A percentile compares a stretch with the other conserved stretches of the same genome.
Evolutionary conservation across 495 filamentous ascomycete genomes (phyloP).

Genomic region (Barbatosphaeria neglecta): DNA sequence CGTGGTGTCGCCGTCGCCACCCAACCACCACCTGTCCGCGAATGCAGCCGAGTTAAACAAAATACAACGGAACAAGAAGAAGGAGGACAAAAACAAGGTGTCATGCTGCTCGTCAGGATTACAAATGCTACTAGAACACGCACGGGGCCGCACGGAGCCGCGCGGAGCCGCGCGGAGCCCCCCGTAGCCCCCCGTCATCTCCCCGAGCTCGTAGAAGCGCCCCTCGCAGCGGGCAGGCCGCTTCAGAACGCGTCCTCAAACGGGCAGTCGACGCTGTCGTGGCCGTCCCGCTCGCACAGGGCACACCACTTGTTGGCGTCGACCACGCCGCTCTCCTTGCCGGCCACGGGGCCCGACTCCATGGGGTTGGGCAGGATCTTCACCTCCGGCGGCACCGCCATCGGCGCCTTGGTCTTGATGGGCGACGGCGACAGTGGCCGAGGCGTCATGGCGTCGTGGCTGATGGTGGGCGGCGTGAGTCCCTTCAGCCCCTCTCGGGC

Average conservation of each 20-base stretch:
- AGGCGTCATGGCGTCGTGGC: slow-evolving; percentile 29
- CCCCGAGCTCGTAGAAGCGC: too few relatives aligned
- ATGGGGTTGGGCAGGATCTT: slow-evolving; percentile 46
- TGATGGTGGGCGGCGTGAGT: slow-evolving; percentile 21
- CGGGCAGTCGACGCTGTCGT: slow-evolving; percentile 91
- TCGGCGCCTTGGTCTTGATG: slow-evolving; percentile 22
- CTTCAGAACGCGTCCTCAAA: slow-evolving; percentile 69
- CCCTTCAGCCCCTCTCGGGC: slow-evolving; percentile 33
- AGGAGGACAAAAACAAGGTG: too few relatives aligned
- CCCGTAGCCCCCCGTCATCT: too few relatives aligned
- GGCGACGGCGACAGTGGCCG: slow-evolving; percentile 46
- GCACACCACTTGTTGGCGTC: slow-evolving; percentile 93
- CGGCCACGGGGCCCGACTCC: slow-evolving; percentile 63
- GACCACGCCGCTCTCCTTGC: slow-evolving; percentile 67
- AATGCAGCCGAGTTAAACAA: too few relatives aligned
- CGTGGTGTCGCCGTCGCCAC: too few relatives aligned
- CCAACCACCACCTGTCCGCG: too few relatives aligned
- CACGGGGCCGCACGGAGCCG: too few relatives aligned
- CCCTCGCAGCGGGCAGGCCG: too few relatives aligned
- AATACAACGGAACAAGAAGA: too few relatives aligned
- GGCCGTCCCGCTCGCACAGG: slow-evolving; percentile 88
- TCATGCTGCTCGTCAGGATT: too few relatives aligned
- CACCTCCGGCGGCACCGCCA: slow-evolving; percentile 4
- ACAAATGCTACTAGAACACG: too few relatives aligned
- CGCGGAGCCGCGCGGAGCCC: too few relatives aligned